phyloP scores from a whole-genome alignment of 768 basidiomycete genomes.

The Guyanaporus albipodus region DNA sequence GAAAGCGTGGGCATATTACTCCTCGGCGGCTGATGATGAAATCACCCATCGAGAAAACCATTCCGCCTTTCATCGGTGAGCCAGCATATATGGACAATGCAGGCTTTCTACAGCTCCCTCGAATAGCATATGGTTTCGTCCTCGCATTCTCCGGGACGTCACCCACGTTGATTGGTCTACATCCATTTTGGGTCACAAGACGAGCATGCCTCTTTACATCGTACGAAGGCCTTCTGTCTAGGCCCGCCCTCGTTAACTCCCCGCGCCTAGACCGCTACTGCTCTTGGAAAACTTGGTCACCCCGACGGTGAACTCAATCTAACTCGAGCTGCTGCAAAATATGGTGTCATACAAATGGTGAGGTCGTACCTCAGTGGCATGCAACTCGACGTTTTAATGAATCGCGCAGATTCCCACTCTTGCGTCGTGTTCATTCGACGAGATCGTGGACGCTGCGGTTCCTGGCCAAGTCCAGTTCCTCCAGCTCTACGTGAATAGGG shows the following conservation, averaged over 20 bases:
- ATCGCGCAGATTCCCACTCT: conserved; percentile 81
- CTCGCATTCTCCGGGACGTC: conserved; percentile 80
- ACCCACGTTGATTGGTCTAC: conserved; percentile 84
- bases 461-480: conserved; percentile 81
- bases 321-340: conserved; percentile 83
- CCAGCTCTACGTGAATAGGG: conserved; percentile 89
- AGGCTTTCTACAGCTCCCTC: background rate
- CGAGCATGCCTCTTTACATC: conserved; percentile 79
- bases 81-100: background rate
- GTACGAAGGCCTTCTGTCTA: conserved; percentile 34
- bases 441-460: conserved; percentile 82
- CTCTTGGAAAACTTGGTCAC: conserved; percentile 91
- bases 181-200: conserved; percentile 69
- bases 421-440: conserved; percentile 94
- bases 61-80: conserved; percentile 81
- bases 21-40: conserved; percentile 95
- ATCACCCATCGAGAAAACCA: conserved; percentile 89
- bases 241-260: conserved; percentile 1
- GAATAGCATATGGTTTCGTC: conserved; percentile 87
- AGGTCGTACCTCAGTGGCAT: background rate
- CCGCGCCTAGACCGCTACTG: conserved; percentile 62
- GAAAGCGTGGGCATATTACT: conserved; percentile 96
- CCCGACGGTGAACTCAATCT: conserved; percentile 92
- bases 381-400: background rate
- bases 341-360: conserved; percentile 73